A percentile compares a stretch with the other conserved stretches of the same genome.
phyloP scores from a whole-genome alignment of 106 monocot genomes.

The Posidonia australis region DNA sequence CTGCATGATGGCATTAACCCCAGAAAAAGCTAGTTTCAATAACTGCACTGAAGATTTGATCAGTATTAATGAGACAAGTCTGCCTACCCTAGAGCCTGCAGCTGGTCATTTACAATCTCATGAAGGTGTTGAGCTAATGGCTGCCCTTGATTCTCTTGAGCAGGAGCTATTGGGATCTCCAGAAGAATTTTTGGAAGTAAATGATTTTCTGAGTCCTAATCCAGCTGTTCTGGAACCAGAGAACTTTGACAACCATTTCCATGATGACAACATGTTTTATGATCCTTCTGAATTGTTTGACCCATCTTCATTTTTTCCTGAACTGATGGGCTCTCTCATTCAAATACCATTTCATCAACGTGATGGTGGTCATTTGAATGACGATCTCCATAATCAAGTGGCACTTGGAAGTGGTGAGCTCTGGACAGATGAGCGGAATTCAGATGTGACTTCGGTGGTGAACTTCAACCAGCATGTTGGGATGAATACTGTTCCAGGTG shows the following conservation, averaged over 20 bases:
- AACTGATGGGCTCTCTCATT: slow-evolving; percentile 16
- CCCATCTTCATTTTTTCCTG: slow-evolving; percentile 25
- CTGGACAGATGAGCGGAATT: slow-evolving; percentile 27
- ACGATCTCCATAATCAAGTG: slow-evolving; percentile 16
- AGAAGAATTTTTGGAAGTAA: slow-evolving; percentile 4
- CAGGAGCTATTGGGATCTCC: not conserved
- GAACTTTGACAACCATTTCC: slow-evolving; percentile 8
- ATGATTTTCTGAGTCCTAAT: slow-evolving; percentile 16
- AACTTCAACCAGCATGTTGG: slow-evolving; percentile 6
- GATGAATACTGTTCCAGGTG: slow-evolving; percentile 37
- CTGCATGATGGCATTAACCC: not conserved
- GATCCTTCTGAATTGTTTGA: slow-evolving; percentile 45
- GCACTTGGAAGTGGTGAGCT: slow-evolving; percentile 25
- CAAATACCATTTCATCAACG: slow-evolving; percentile 3
- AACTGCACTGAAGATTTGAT: not conserved
- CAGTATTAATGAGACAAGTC: not conserved
- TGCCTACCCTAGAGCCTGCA: not conserved
- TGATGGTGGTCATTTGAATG: slow-evolving; percentile 12
- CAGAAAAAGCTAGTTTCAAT: not conserved
- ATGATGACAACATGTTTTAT: slow-evolving; percentile 17
- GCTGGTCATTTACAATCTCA: not conserved
- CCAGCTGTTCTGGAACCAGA: slow-evolving; percentile 6
- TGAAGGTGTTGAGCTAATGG: not conserved
- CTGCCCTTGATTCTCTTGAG: not conserved
- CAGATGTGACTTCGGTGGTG: slow-evolving; percentile 2